phyloP scores from a whole-genome alignment of 345 rosid species.

The Draba incana region DNA sequence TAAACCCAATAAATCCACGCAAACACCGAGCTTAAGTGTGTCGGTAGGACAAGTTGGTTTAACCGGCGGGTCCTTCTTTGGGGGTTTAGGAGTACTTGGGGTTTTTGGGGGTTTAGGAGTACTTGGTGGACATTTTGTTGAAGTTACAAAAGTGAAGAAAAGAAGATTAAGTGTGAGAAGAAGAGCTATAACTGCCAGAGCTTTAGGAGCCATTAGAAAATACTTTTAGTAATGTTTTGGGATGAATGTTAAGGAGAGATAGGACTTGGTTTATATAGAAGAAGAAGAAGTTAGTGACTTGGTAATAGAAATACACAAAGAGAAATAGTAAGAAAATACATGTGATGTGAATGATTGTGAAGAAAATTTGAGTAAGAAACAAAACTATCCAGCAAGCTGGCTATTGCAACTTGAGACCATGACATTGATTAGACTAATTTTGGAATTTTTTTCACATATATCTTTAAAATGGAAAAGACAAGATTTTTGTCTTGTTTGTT shows the following conservation, averaged over 20 bases:
- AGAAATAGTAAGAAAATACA: constrained; percentile 1
- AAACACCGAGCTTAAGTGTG: constrained; percentile 67
- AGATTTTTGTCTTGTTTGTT: constrained; percentile 25
- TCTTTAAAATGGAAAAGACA: constrained; percentile 10
- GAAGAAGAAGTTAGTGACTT: neutral
- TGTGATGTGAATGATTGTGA: constrained; percentile 32
- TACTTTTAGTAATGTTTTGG: constrained; percentile 9
- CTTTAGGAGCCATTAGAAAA: constrained; percentile 48
- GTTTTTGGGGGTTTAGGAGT: constrained; percentile 37
- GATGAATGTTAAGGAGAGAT: constrained; percentile 29
- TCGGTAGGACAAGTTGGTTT: constrained; percentile 64
- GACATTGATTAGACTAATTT: constrained; percentile 26
- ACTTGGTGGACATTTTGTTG: constrained; percentile 52
- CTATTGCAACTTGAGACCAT: constrained; percentile 39
- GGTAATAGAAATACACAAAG: constrained; percentile 5
- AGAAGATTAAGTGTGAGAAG: constrained; percentile 62
- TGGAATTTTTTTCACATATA: neutral
- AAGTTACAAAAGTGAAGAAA: constrained; percentile 62
- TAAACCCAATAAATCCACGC: constrained; percentile 56
- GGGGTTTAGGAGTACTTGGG: constrained; percentile 36
- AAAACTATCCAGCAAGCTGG: constrained; percentile 33
- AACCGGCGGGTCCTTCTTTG: constrained; percentile 34
- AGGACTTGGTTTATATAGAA: constrained; percentile 31
- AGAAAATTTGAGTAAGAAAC: constrained; percentile 37
- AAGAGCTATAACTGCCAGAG: constrained; percentile 49